Percentiles rank a stretch among this genome's conserved stretches.
phyloP scores from a whole-genome alignment of 805 yeast genomes.

The Saturnispora sekii region DNA sequence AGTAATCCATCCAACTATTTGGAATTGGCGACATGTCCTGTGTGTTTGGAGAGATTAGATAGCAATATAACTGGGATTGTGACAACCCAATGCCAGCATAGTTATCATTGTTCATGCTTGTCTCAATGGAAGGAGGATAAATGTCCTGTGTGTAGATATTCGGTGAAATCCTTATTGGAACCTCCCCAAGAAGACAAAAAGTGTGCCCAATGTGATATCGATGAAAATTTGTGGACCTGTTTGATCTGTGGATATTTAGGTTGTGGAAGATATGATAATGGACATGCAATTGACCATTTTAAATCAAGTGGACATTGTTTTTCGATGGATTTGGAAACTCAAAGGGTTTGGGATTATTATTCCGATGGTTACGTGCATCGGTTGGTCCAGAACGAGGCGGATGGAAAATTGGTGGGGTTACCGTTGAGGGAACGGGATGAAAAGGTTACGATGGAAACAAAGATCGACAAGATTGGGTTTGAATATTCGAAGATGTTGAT shows the following conservation, averaged over 20 bases:
- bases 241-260: conserved; percentile 87
- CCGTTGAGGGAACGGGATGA: conserved; percentile 28
- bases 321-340: conserved; percentile 78
- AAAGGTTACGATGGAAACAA: conserved; percentile 26
- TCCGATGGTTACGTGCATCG: conserved; percentile 88
- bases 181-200: conserved; percentile 13
- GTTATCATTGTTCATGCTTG: conserved; percentile 83
- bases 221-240: conserved; percentile 76
- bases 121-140: conserved; percentile 84
- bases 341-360: conserved; percentile 91
- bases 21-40: conserved; percentile 89
- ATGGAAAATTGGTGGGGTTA: conserved; percentile 83
- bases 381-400: conserved; percentile 71
- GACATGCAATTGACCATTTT: conserved; percentile 80
- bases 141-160: conserved; percentile 85
- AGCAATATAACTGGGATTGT: conserved; percentile 67
- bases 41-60: conserved; percentile 84
- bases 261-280: conserved; percentile 78
- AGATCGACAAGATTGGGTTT: conserved; percentile 48
- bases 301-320: conserved; percentile 74
- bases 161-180: conserved; percentile 29
- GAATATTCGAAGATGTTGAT: conserved; percentile 75
- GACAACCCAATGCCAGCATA: conserved; percentile 88
- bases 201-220: conserved; percentile 51
- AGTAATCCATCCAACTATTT: conserved; percentile 20